phyloP scores from a whole-genome alignment of 768 basidiomycete genomes.

The Leucosporidium creatinivorum region DNA sequence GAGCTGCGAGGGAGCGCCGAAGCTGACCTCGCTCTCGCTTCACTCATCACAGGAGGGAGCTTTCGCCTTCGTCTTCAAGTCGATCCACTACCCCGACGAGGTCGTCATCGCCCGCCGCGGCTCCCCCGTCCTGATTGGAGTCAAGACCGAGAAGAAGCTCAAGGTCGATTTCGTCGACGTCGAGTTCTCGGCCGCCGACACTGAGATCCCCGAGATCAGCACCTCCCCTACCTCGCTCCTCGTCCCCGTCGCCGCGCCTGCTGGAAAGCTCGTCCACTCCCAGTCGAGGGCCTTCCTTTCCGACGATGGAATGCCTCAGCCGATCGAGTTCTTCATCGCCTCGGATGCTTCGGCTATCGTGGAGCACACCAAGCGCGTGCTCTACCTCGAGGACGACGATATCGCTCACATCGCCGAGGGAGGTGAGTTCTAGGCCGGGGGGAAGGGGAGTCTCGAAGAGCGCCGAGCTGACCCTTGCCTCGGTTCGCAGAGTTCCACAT shows the following conservation, averaged over 20 bases:
- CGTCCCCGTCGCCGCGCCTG: constrained; percentile 49
- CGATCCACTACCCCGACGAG: constrained; percentile 87
- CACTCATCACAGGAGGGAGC: constrained; percentile 78
- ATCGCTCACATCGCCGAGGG: constrained; percentile 96
- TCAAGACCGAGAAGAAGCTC: constrained; percentile 99
- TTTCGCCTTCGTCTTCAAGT: constrained; percentile 99
- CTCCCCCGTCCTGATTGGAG: constrained; percentile 91
- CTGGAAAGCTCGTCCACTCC: constrained; percentile 71
- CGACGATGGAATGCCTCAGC: constrained; percentile 95
- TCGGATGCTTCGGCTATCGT: constrained; percentile 94
- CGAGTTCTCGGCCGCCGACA: constrained; percentile 59
- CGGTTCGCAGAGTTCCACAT: constrained; percentile 72
- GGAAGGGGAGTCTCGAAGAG: not conserved
- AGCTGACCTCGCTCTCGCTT: not conserved
- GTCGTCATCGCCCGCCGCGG: constrained; percentile 93
- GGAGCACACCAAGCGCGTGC: constrained; percentile 97
- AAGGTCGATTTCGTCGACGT: constrained; percentile 99
- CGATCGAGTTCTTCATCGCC: constrained; percentile 98
- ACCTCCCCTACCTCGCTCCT: constrained; percentile 52
- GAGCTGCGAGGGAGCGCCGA: too few species aligned
- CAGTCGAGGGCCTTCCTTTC: constrained; percentile 98
- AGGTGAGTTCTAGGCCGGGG: constrained; percentile 30
- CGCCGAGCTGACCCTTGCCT: not conserved
- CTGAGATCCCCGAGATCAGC: constrained; percentile 30
- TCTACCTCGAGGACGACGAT: constrained; percentile 98